These are phyloP conservation scores for Paraurostyla sp. DNA, from an alignment of 73 alveolate genomes.

Conservation along the genomic window DNA sequence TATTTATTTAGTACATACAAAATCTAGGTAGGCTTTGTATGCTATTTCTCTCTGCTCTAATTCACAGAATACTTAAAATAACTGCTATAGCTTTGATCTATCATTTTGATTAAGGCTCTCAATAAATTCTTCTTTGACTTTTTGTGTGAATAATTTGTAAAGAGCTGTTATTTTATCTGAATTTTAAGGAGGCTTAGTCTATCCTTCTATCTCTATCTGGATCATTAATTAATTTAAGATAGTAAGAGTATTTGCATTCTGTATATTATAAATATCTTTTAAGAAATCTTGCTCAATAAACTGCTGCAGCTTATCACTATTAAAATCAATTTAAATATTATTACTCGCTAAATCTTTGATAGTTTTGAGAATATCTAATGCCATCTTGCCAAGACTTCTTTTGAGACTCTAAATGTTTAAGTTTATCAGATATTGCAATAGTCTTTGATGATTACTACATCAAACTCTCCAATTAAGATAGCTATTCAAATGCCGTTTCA, in stretches of 20 bases:
- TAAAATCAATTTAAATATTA: not conserved
- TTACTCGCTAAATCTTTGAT: conserved; percentile 51
- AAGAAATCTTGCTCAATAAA: conserved; percentile 19
- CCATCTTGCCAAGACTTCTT: conserved; percentile 60
- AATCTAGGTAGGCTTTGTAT: conserved; percentile 5
- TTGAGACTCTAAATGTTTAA: conserved; percentile 18
- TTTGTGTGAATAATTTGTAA: not conserved
- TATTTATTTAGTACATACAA: not conserved
- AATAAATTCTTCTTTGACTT: not conserved
- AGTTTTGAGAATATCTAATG: conserved; percentile 37
- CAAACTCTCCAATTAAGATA: not conserved
- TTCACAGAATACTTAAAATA: not conserved
- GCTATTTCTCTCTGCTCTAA: conserved; percentile 25
- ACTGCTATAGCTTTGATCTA: not conserved
- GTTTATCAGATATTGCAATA: conserved; percentile 51
- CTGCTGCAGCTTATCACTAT: conserved; percentile 29
- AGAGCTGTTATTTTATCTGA: conserved; percentile 2
- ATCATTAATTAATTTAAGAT: not conserved
- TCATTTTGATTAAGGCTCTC: not conserved
- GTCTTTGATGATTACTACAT: conserved; percentile 44
- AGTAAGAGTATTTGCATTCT: conserved; percentile 43
- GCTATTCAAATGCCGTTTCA: not conserved
- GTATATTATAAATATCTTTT: not conserved
- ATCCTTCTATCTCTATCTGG: conserved; percentile 23
- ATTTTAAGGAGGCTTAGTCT: not conserved